phyloP scores from a whole-genome alignment of 345 rosid species.

The Pistacia atlantica region DNA sequence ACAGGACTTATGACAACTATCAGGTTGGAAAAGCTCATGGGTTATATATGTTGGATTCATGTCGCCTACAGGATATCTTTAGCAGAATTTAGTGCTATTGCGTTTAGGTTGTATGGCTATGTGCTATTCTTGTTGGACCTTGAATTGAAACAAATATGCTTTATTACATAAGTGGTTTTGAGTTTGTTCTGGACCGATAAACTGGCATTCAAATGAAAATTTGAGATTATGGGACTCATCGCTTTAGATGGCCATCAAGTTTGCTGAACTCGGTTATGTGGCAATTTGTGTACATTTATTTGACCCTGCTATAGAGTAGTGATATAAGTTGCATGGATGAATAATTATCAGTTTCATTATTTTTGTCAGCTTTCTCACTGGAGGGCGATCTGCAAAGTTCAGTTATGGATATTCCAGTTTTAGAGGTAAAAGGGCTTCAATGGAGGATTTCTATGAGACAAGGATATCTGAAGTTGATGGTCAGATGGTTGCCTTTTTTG shows the following conservation, averaged over 20 bases:
- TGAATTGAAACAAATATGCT: not conserved
- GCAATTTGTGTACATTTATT: not conserved
- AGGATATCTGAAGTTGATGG: slow-evolving; percentile 58
- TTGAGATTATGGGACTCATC: not conserved
- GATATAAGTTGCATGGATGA: not conserved
- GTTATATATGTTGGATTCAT: not conserved
- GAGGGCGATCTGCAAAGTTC: slow-evolving; percentile 34
- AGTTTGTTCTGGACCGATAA: not conserved
- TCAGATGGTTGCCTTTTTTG: slow-evolving; percentile 59
- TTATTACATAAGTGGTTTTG: not conserved
- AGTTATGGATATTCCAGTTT: slow-evolving; percentile 64
- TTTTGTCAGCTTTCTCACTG: slow-evolving; percentile 37
- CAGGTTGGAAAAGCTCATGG: not conserved
- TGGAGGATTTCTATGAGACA: slow-evolving; percentile 69
- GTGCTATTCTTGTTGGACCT: not conserved
- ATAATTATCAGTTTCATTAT: not conserved
- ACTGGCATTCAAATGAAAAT: not conserved
- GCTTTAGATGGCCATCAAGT: not conserved
- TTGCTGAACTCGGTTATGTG: not conserved
- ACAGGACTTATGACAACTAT: not conserved
- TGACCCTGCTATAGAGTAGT: not conserved
- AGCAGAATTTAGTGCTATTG: not conserved
- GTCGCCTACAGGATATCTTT: not conserved
- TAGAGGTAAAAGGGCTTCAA: slow-evolving; percentile 62
- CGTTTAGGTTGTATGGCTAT: not conserved